Conservation (phyloP, 2,329 filamentous ascomycete species). For the Fusarium virguliforme region DNA sequence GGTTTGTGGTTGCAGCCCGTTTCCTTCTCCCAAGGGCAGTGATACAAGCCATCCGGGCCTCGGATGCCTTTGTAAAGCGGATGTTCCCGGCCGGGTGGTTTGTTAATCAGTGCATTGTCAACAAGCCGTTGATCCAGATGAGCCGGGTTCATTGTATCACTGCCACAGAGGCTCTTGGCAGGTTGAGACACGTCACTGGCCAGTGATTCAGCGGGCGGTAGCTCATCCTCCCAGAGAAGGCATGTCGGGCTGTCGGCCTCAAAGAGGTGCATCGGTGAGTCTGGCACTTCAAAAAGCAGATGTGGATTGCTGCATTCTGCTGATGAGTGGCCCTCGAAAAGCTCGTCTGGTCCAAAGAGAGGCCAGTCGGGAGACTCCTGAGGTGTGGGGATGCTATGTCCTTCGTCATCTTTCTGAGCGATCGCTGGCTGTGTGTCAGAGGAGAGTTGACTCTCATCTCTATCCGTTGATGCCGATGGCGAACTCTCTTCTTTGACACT, state of each 20-base stretch:
- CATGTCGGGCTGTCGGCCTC: not conserved
- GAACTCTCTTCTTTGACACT: not conserved
- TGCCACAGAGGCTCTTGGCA: not conserved
- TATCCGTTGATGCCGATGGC: not conserved
- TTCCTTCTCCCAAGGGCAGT: conserved; percentile 87
- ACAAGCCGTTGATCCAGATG: not conserved
- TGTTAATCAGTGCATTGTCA: not conserved
- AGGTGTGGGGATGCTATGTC: not conserved
- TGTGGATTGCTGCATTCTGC: not conserved
- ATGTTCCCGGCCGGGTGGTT: not conserved
- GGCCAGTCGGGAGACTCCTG: not conserved
- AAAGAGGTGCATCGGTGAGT: not conserved
- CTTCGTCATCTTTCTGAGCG: not conserved
- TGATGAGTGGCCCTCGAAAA: not conserved
- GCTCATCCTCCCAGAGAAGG: not conserved
- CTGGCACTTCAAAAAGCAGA: not conserved
- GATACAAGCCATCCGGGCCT: conserved; percentile 81
- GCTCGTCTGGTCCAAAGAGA: not conserved
- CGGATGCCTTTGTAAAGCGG: not conserved
- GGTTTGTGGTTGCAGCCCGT: conserved; percentile 85
- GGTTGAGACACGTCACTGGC: not conserved
- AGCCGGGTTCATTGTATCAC: conserved; percentile 3
- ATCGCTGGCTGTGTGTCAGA: not conserved
- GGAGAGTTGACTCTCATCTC: not conserved
- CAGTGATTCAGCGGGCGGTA: not conserved